These are phyloP conservation scores for Macrolepiota albuminosa DNA, from an alignment of 768 basidiomycete species.

Conservation along the genomic window DNA sequence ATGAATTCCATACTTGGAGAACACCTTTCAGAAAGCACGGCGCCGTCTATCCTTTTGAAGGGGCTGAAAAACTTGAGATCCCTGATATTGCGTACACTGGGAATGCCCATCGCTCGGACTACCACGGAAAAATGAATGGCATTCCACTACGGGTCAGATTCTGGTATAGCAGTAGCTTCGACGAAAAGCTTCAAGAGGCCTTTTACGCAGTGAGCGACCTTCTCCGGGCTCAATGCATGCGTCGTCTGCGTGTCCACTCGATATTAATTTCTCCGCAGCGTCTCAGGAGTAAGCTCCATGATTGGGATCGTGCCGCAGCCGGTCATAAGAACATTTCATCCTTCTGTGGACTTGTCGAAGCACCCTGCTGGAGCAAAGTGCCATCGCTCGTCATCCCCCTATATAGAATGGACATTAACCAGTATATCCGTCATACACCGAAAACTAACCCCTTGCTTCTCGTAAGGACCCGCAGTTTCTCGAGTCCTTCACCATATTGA, in stretches of 20 bases:
- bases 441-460: constrained; percentile 4
- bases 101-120: constrained; percentile 6
- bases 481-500: neutral
- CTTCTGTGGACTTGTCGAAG: constrained; percentile 13
- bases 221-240: neutral
- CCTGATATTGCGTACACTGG: neutral
- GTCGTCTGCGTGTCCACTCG: neutral
- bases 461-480: neutral
- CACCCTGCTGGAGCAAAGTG: constrained; percentile 2
- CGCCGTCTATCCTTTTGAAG: neutral
- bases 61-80: neutral
- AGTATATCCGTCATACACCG: constrained; percentile 9
- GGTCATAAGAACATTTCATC: constrained; percentile 15
- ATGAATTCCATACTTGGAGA: neutral
- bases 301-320: constrained; percentile 13
- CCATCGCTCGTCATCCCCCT: constrained; percentile 13
- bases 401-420: constrained; percentile 13
- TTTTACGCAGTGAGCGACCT: constrained; percentile 8
- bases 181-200: neutral
- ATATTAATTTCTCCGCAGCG: neutral
- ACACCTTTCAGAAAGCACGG: neutral
- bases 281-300: constrained; percentile 11
- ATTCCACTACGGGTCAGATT: constrained; percentile 7
- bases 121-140: constrained; percentile 7
- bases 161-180: constrained; percentile 12